Base-by-base conservation (phyloP, 306 rosid genomes). In the Adenanthera pavonina region DNA sequence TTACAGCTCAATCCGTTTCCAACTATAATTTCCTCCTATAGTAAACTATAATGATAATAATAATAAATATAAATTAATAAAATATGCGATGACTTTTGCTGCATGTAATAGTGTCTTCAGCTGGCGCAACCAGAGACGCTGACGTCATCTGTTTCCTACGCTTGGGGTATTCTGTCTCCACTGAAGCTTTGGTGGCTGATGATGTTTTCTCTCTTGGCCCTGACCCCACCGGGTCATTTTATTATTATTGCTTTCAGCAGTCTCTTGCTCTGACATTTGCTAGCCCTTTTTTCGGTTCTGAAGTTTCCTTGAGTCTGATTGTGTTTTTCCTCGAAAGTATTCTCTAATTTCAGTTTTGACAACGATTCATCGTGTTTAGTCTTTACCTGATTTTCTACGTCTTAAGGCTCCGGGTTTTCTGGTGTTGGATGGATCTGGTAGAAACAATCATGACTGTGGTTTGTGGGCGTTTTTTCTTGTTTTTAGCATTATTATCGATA, bases 71-170 rank as follows among this genome's bases (percentile, higher is more conserved):
- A 25, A 25, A 25, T 25, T 25, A 25, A 25, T 25, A 25, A 38
- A 38, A 52, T 7, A 33, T 13, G 69, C 8, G 9, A 33, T 33
- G 43, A 14, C 41, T 33, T 62, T 62, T 13, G 15, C 35, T 8
- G 69, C 78, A 25, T 25, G 30, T 25, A 25, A 25, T 25, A 25
- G 30, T 25, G 30, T 25, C 4, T 81, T 78, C 34, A 16, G 17
- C 1, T 0, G 48, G 61, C 86, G 95, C 87, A 81, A 80, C 91
- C 74, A 80, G 65, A 59, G 67, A 35, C 41, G 77, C 81, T 90
- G 90, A 91, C 85, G 96, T 57, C 97, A 89, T 66, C 85, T 81
- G 52, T 65, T 13, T 74, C 68, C 82, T 62, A 14, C 69, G 38
- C 56, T 36, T 36, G 0, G 1, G 9, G 1, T 61, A 2, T 5